These are phyloP conservation scores for Plantago rigida DNA, from an alignment of 305 asterid species.

Conservation along the genomic window DNA sequence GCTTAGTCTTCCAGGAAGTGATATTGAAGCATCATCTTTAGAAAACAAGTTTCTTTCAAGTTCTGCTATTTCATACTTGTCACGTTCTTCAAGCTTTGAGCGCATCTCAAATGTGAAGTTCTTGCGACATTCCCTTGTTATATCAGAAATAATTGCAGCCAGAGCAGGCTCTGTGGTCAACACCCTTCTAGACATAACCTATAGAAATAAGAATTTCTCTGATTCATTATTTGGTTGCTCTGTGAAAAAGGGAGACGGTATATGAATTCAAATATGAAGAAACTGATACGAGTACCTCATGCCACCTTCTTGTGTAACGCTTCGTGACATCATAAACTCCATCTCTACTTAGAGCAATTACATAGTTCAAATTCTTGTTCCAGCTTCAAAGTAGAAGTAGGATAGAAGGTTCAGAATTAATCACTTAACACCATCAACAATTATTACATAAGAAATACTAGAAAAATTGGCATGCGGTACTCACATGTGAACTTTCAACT, in stretches of 20 bases:
- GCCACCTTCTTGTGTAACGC: constrained; percentile 91
- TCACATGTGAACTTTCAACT: too few species aligned
- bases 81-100: constrained; percentile 56
- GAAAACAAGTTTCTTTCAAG: constrained; percentile 54
- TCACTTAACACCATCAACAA: constrained; percentile 1
- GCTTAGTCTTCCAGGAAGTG: constrained; percentile 94
- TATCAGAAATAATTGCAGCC: constrained; percentile 38
- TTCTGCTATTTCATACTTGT: constrained; percentile 56
- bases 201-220: constrained; percentile 20
- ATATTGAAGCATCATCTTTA: constrained; percentile 49
- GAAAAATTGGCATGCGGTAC: too few species aligned
- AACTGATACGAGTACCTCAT: constrained; percentile 43
- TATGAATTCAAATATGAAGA: not conserved
- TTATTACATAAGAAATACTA: constrained; percentile 11
- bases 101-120: constrained; percentile 38
- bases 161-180: constrained; percentile 56
- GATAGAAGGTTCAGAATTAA: constrained; percentile 26
- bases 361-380: constrained; percentile 63
- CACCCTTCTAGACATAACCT: constrained; percentile 72
- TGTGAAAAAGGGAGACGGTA: too few species aligned
- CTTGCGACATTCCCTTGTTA: constrained; percentile 54
- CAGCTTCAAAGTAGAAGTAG: constrained; percentile 48
- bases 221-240: too few species aligned
- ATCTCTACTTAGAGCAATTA: constrained; percentile 64
- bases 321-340: constrained; percentile 90